These are phyloP conservation scores for Trypanosoma rangeli DNA, from an alignment of 208 protist species.

Conservation along the genomic window DNA sequence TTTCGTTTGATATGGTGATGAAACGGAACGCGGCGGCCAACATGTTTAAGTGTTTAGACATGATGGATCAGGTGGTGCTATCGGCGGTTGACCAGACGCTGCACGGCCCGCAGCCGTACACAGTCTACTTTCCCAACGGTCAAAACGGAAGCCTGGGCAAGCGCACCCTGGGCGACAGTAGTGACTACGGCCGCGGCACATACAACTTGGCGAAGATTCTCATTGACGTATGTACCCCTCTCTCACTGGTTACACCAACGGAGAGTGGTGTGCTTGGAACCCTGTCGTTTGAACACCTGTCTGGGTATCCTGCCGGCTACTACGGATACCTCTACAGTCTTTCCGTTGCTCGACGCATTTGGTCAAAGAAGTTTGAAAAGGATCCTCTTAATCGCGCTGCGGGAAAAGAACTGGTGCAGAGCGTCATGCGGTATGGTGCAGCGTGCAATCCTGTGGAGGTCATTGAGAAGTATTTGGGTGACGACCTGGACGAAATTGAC, in stretches of 20 bases:
- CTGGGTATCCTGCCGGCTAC: constrained; percentile 90
- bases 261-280: constrained; percentile 65
- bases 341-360: constrained; percentile 87
- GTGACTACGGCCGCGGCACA: constrained; percentile 69
- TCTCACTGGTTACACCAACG: constrained; percentile 76
- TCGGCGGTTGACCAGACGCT: constrained; percentile 86
- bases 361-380: constrained; percentile 85
- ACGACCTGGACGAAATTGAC: constrained; percentile 84
- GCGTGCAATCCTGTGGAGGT: constrained; percentile 78
- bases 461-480: constrained; percentile 81
- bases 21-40: constrained; percentile 78
- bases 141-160: constrained; percentile 71
- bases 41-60: constrained; percentile 89
- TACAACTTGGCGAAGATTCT: constrained; percentile 85
- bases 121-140: constrained; percentile 84
- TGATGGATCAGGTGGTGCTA: constrained; percentile 86
- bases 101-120: constrained; percentile 87
- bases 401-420: constrained; percentile 73
- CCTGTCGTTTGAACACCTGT: constrained; percentile 90
- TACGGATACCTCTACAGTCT: constrained; percentile 93
- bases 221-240: constrained; percentile 74
- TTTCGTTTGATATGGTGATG: constrained; percentile 90
- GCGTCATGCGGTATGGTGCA: constrained; percentile 88
- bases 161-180: constrained; percentile 72
- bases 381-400: constrained; percentile 88